Conservation (phyloP, 371 early-diverging fungal genomes). For the Syncephalis plumigaleata region DNA sequence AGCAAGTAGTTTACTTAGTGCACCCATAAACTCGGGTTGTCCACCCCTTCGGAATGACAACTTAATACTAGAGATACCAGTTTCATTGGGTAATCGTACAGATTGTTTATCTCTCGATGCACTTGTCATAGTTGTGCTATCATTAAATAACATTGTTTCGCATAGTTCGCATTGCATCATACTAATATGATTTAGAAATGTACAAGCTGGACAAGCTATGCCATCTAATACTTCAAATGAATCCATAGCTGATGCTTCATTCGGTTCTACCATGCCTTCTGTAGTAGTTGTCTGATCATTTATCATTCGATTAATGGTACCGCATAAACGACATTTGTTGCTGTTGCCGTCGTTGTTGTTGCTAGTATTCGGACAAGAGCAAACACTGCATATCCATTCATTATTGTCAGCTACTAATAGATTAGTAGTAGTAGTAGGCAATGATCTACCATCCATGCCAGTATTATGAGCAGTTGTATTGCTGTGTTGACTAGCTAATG, state of each 20-base stretch:
- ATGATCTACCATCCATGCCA: too few species aligned
- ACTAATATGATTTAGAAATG: slow-evolving; percentile 69
- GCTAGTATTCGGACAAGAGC: slow-evolving; percentile 41
- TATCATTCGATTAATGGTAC: slow-evolving; percentile 19
- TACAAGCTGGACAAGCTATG: slow-evolving; percentile 49
- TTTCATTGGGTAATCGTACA: slow-evolving; percentile 2
- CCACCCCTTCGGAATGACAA: slow-evolving; percentile 69
- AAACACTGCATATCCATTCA: slow-evolving; percentile 60
- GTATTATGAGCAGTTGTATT: too few species aligned
- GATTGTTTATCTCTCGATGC: background rate
- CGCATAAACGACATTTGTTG: slow-evolving; percentile 58
- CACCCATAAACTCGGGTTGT: slow-evolving; percentile 27
- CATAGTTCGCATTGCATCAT: slow-evolving; percentile 69
- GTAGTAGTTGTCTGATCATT: too few species aligned
- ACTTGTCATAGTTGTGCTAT: slow-evolving; percentile 3
- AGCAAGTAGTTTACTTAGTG: slow-evolving; percentile 40
- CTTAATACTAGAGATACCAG: slow-evolving; percentile 19
- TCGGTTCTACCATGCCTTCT: background rate
- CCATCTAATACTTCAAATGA: slow-evolving; percentile 4
- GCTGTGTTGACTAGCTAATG: too few species aligned
- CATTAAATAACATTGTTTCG: slow-evolving; percentile 27
- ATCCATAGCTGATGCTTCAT: slow-evolving; percentile 1
- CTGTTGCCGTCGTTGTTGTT: too few species aligned
- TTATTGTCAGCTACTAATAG: too few species aligned
- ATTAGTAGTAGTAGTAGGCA: too few species aligned